phyloP scores from a whole-genome alignment of 2,329 filamentous ascomycete species.

The Botrytis aclada region DNA sequence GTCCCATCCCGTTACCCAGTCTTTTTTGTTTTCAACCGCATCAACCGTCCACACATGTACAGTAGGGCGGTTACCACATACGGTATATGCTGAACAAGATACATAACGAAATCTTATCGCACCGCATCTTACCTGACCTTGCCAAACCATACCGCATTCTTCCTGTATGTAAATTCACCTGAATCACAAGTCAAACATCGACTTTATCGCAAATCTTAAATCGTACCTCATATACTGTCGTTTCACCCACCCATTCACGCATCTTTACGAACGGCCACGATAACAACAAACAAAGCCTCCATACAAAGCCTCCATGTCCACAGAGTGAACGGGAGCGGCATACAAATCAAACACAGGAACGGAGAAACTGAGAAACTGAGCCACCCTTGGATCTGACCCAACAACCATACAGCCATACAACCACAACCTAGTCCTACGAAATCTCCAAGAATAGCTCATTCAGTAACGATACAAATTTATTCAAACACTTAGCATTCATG shows the following conservation, averaged over 20 bases:
- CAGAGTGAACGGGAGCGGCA: background rate
- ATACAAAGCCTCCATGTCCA: background rate
- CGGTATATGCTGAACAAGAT: conserved; percentile 2
- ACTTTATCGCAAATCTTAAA: background rate
- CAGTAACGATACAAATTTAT: background rate
- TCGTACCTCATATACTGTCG: background rate
- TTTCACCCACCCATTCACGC: background rate
- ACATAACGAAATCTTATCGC: conserved; percentile 13
- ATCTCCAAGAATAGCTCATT: conserved; percentile 5
- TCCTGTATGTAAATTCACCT: background rate
- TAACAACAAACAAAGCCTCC: background rate
- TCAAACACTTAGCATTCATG: background rate
- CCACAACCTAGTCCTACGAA: background rate
- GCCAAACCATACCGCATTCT: background rate
- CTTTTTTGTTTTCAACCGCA: conserved; percentile 4
- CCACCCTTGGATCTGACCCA: background rate
- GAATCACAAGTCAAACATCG: background rate
- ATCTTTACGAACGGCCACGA: background rate
- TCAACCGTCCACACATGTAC: conserved; percentile 5
- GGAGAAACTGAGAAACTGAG: background rate
- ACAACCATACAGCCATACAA: background rate
- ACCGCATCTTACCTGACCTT: background rate
- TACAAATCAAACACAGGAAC: background rate
- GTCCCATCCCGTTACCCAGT: background rate
- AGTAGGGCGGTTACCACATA: background rate